Percentiles rank a stretch among this genome's conserved stretches.
Conservation (phyloP, 768 basidiomycete genomes). For the Boletus speciosus region DNA sequence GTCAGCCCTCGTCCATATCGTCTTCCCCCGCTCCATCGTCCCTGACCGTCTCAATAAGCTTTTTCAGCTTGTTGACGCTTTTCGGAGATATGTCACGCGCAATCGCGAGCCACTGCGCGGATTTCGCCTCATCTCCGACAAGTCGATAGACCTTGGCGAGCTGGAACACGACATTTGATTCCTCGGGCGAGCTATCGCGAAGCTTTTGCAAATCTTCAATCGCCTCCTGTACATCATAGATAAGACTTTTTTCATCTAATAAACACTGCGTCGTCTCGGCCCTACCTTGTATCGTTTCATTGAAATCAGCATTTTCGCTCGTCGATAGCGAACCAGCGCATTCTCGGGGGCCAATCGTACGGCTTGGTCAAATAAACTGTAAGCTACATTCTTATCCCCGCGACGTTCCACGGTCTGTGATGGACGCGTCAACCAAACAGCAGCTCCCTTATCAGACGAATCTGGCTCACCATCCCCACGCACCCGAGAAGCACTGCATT, state of each 20-base stretch:
- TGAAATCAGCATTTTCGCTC: slow-evolving; percentile 86
- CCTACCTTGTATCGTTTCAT: slow-evolving; percentile 80
- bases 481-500: slow-evolving; percentile 96
- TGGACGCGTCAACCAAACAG: slow-evolving; percentile 12
- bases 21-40: slow-evolving; percentile 58
- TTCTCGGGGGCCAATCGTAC: slow-evolving; percentile 79
- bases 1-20: slow-evolving; percentile 75
- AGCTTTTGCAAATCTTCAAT: slow-evolving; percentile 78
- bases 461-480: slow-evolving; percentile 83
- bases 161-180: slow-evolving; percentile 96
- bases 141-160: slow-evolving; percentile 89
- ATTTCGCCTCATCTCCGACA: slow-evolving; percentile 72
- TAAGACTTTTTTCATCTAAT: slow-evolving; percentile 17
- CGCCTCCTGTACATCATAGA: slow-evolving; percentile 56
- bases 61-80: slow-evolving; percentile 78
- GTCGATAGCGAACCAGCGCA: slow-evolving; percentile 89
- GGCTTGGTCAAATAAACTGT: slow-evolving; percentile 79
- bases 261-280: slow-evolving; percentile 22
- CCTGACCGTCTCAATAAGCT: slow-evolving; percentile 65
- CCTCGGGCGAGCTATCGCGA: slow-evolving; percentile 81
- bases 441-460: slow-evolving; percentile 20
- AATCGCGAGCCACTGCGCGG: slow-evolving; percentile 80
- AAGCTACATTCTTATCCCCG: slow-evolving; percentile 71
- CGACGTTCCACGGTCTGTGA: slow-evolving; percentile 84
- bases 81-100: slow-evolving; percentile 95